Evolutionary conservation across 2,329 filamentous ascomycete genomes (phyloP), one percentile per base, ranked within the genome.

Genomic region (Lasiodiplodia gonubiensis): DNA sequence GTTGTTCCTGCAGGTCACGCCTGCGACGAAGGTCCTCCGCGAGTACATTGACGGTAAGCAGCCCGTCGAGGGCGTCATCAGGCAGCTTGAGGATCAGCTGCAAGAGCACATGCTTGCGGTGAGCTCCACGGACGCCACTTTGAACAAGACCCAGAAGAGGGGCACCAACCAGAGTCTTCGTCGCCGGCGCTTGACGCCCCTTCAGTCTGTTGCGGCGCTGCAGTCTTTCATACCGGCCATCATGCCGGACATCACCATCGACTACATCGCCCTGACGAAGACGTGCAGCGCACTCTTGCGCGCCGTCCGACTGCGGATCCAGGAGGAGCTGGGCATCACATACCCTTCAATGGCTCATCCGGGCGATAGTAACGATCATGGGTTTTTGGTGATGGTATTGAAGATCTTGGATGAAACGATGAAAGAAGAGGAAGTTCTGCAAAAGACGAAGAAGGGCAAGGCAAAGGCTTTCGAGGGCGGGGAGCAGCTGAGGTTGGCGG

Each of bases 201-300:
- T 54, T 4, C 51, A 54, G 25, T 54, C 18, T n/a, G 51, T 54
- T 27, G 27, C 35, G 51, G 51, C 25, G 25, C 51, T 54, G 25
- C 25, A 54, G 51, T 54, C 51, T 2, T 33, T 30, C 51, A 30
- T 54, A 4, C 51, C 51, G 14, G 30, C 30, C 27, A 12, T 37
- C 16, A 10, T 55, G 18, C 52, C 30, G 8, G 27, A 55, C 21
- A n/a, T 55, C 5, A 55, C 52, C 4, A 18, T 55, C 18, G 8
- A 55, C 30, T 37, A 55, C 10, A 55, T 55, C 10, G 52, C 52
- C 7, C 52, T 55, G 30, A 55, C n/a, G 16, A 55, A 55, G 27
- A 55, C 52, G 18, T 55, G 52, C 30, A 55, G 21, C 10, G 18
- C 16, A 10, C 52, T 55, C 18, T 23, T 55, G 30, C 52, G 52